Percentiles rank a stretch among this genome's conserved stretches.
Conservation (phyloP, 2,329 filamentous ascomycete species). For the Escovopsis sp. region DNA sequence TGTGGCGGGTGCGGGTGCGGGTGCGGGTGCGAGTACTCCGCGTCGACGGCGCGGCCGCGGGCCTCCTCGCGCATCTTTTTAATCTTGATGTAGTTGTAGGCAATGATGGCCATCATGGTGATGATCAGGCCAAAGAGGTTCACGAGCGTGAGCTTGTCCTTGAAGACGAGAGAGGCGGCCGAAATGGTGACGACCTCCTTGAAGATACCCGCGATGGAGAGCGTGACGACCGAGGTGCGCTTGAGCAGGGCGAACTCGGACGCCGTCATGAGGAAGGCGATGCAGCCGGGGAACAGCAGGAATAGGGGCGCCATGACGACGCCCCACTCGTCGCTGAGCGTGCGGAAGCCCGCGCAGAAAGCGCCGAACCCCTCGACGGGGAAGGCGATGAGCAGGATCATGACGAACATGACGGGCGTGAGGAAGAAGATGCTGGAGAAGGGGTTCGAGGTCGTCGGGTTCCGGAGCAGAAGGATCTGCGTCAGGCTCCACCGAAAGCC, state of each 20-base stretch:
- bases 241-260: constrained; percentile 91
- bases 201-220: constrained; percentile 95
- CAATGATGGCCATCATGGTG: constrained; percentile 71
- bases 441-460: constrained; percentile 88
- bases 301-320: constrained; percentile 49
- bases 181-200: constrained; percentile 96
- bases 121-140: constrained; percentile 80
- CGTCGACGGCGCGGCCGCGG: constrained; percentile 23
- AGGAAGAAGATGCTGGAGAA: constrained; percentile 96
- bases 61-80: constrained; percentile 74
- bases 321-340: constrained; percentile 54
- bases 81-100: constrained; percentile 94
- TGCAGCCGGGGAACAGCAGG: constrained; percentile 73
- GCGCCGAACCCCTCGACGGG: constrained; percentile 67
- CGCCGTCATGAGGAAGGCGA: constrained; percentile 93
- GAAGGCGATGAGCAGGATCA: constrained; percentile 64
- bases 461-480: constrained; percentile 84
- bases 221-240: constrained; percentile 86
- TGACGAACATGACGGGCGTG: constrained; percentile 90
- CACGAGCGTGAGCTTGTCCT: constrained; percentile 72
- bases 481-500: constrained; percentile 98
- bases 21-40: constrained; percentile 15
- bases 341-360: constrained; percentile 49
- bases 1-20: constrained; percentile 18
- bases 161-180: constrained; percentile 74